Percentiles rank a stretch among this genome's conserved stretches.
Conservation (phyloP, 2,329 filamentous ascomycete genomes). For the Xylaria polymorpha region DNA sequence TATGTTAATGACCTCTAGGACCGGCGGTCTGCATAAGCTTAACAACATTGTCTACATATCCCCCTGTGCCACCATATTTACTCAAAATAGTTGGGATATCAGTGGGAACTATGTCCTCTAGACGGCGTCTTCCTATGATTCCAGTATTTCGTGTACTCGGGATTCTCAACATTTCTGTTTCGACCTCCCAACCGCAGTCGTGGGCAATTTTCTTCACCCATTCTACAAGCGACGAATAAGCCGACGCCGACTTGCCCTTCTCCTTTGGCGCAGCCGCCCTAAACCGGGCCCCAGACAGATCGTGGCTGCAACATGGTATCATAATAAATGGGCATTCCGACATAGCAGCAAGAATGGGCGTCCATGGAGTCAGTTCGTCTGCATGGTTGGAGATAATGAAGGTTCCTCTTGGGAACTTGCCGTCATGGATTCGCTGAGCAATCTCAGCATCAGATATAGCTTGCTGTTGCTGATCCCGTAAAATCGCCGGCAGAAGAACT, state of each 20-base stretch:
- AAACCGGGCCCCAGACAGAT: conserved; percentile 79
- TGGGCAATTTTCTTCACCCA: conserved; percentile 78
- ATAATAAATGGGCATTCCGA: conserved; percentile 86
- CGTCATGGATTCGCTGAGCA: conserved; percentile 60
- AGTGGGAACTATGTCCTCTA: conserved; percentile 46
- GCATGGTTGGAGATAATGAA: conserved; percentile 98
- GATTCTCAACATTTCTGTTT: conserved; percentile 89
- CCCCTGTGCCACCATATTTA: conserved; percentile 66
- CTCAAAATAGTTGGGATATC: conserved; percentile 59
- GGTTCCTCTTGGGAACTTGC: conserved; percentile 76
- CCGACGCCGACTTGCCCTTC: conserved; percentile 68
- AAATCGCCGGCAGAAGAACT: conserved; percentile 62
- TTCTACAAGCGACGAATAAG: conserved; percentile 84
- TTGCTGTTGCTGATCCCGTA: conserved; percentile 42
- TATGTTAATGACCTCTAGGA: conserved; percentile 55
- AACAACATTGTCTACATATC: conserved; percentile 69
- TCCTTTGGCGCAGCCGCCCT: conserved; percentile 71
- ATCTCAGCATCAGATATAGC: conserved; percentile 32
- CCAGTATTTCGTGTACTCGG: conserved; percentile 91
- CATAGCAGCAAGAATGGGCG: conserved; percentile 83
- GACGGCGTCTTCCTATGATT: conserved; percentile 73
- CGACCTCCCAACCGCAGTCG: conserved; percentile 79
- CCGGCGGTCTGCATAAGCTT: conserved; percentile 66
- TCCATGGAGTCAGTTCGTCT: conserved; percentile 96
- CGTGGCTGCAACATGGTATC: conserved; percentile 95